Evolutionary conservation across 495 filamentous ascomycete genomes (phyloP).

Genomic region (Penicilliopsis zonata): DNA sequence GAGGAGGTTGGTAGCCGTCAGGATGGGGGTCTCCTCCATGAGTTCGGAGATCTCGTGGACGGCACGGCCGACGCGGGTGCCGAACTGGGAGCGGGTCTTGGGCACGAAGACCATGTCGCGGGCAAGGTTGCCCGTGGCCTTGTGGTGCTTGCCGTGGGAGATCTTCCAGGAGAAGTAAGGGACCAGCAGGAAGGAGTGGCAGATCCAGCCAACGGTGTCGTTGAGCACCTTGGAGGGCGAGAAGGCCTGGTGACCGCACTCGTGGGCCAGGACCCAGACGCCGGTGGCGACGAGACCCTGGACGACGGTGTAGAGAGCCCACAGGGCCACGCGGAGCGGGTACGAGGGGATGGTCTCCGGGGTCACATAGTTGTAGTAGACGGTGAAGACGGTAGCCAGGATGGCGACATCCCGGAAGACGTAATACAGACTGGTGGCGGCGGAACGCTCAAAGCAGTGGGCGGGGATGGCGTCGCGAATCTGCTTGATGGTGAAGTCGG

Average conservation of each 20-base stretch:
- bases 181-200: conserved; percentile 71
- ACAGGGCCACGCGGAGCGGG: conserved; percentile 34
- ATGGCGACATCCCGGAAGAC: conserved; percentile 47
- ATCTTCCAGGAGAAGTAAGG: conserved; percentile 93
- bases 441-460: conserved; percentile 57
- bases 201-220: conserved; percentile 75
- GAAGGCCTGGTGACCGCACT: conserved; percentile 71
- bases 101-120: conserved; percentile 98
- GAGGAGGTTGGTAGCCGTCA: conserved; percentile 58
- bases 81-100: conserved; percentile 66
- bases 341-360: conserved; percentile 46
- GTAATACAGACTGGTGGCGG: conserved; percentile 45
- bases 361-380: conserved; percentile 55
- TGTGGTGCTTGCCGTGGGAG: conserved; percentile 88
- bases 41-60: conserved; percentile 75
- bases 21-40: conserved; percentile 87
- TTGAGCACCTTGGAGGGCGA: conserved; percentile 69
- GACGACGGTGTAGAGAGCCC: conserved; percentile 51
- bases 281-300: conserved; percentile 58
- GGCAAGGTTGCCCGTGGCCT: conserved; percentile 89
- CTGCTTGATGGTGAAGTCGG: conserved; percentile 61
- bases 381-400: conserved; percentile 45
- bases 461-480: conserved; percentile 50
- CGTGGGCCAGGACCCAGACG: conserved; percentile 61
- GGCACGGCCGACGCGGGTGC: conserved; percentile 53